Base-by-base conservation (phyloP, 2,329 filamentous ascomycete species). In the Fusarium sp. region DNA sequence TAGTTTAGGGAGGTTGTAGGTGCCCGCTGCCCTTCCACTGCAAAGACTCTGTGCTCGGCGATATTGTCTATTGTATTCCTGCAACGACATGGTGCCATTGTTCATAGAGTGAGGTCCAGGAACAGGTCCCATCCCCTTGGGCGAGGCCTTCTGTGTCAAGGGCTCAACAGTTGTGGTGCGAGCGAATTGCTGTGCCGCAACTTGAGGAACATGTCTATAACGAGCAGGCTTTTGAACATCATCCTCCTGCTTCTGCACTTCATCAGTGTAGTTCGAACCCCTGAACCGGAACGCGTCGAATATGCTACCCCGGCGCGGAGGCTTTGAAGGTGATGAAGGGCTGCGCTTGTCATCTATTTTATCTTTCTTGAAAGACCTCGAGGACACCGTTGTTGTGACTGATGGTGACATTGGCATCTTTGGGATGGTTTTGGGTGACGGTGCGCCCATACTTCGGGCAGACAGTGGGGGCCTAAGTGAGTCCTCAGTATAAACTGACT, bases 181-280 rank as follows among this genome's bases (percentile, higher is more conserved):
- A 11, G 82, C 77, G 70, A 89, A 89, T 58, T 88, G 85, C 14
- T 81, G 73, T 2, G 86, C 86, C 1, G 87, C 87, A 35, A 84
- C 80, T 52, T 81, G 79, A 15, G 87, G 87, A 3, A 87, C 76
- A 68, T 89, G 83, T 35, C 79, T 83, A 65, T 87, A 84, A 7
- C 53, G 71, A 51, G 35, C 58, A 28, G 51, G 65, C 40, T 64
- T 63, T 19, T 56, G 51, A 19, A 51, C 35, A 20, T 60, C 32
- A 30, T 71, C 67, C 13, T 70, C 67, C 46, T 74, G 57, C 62
- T 46, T 65, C 65, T 33, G 70, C 33, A 37, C 54, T 56, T 69
- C 62, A 7, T 69, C 66, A 7, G 49, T 67, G 46, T 72, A 71
- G 45, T 74, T 74, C 51, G 72, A 73, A 15, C 72, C 68, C 39